Evolutionary conservation across 305 asterid species (phyloP).

Genomic region (Petunia hybrid): DNA sequence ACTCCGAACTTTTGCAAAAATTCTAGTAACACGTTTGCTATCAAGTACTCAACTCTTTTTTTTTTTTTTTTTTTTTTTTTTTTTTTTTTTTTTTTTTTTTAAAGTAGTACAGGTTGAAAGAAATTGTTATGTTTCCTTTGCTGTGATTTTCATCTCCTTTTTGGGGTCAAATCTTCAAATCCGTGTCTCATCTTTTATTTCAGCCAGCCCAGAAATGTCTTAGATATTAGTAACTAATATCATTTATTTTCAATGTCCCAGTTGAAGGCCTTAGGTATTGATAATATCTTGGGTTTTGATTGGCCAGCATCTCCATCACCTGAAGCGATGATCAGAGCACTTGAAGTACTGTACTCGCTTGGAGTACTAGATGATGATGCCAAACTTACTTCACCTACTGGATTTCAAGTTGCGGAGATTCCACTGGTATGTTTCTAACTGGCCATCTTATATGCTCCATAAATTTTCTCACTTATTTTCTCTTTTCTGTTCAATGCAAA

Average conservation of each 20-base stretch:
- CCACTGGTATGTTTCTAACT: constrained; percentile 66
- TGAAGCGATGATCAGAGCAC: constrained; percentile 94
- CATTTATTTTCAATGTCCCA: constrained; percentile 44
- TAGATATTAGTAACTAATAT: constrained; percentile 28
- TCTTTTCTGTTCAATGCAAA: constrained; percentile 9
- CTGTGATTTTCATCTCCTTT: background rate
- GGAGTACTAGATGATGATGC: constrained; percentile 94
- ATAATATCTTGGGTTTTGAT: constrained; percentile 93
- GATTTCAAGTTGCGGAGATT: constrained; percentile 96
- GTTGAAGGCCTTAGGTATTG: constrained; percentile 95
- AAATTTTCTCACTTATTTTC: background rate
- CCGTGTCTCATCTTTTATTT: background rate
- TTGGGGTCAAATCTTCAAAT: background rate
- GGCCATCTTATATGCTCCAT: background rate
- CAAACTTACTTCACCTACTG: constrained; percentile 89
- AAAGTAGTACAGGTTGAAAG: background rate
- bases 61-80: too few relatives aligned
- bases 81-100: too few relatives aligned
- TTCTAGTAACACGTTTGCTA: background rate
- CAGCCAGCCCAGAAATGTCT: constrained; percentile 2
- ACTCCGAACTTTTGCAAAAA: background rate
- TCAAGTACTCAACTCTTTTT: background rate
- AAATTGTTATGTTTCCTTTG: background rate
- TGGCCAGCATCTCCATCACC: constrained; percentile 98
- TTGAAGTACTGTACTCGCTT: constrained; percentile 91